Evolutionary conservation across 495 filamentous ascomycete species (phyloP).

Genomic region (Penicillium simplicissimum): DNA sequence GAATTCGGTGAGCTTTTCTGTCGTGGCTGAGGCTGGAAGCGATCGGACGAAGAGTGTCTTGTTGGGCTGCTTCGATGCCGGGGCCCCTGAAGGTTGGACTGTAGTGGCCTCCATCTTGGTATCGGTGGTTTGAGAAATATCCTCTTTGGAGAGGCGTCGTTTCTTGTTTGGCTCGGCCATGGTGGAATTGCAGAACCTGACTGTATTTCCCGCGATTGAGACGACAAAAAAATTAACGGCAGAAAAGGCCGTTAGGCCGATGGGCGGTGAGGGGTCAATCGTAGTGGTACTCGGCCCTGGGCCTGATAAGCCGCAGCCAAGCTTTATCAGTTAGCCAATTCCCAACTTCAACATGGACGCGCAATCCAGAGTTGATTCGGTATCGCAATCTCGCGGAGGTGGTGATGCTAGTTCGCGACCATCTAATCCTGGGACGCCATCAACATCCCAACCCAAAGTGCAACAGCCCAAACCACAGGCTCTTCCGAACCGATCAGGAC

Average conservation of each 20-base stretch:
- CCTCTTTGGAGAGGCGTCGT: constrained; percentile 34
- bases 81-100: constrained; percentile 21
- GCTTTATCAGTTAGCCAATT: constrained; percentile 13
- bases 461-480: constrained; percentile 87
- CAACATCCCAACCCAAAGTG: constrained; percentile 52
- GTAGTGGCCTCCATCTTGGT: constrained; percentile 29
- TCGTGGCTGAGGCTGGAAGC: constrained; percentile 74
- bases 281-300: constrained; percentile 4
- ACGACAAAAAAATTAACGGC: constrained; percentile 45
- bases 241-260: constrained; percentile 37
- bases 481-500: constrained; percentile 64
- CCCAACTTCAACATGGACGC: constrained; percentile 51
- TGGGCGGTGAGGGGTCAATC: constrained; percentile 24
- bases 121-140: constrained; percentile 12
- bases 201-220: constrained; percentile 8
- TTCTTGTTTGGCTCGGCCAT: constrained; percentile 41
- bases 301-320: constrained; percentile 24
- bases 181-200: constrained; percentile 10
- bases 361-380: constrained; percentile 60
- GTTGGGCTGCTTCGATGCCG: constrained; percentile 43
- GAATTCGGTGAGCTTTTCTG: constrained; percentile 75
- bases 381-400: constrained; percentile 50
- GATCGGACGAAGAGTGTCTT: constrained; percentile 88
- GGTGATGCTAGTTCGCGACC: constrained; percentile 18
- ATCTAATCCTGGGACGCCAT: constrained; percentile 33